Evolutionary conservation across 192 early-diverging fungal species (phyloP), one percentile per base, ranked within the genome.

Genomic region (Coemansia sp.): DNA sequence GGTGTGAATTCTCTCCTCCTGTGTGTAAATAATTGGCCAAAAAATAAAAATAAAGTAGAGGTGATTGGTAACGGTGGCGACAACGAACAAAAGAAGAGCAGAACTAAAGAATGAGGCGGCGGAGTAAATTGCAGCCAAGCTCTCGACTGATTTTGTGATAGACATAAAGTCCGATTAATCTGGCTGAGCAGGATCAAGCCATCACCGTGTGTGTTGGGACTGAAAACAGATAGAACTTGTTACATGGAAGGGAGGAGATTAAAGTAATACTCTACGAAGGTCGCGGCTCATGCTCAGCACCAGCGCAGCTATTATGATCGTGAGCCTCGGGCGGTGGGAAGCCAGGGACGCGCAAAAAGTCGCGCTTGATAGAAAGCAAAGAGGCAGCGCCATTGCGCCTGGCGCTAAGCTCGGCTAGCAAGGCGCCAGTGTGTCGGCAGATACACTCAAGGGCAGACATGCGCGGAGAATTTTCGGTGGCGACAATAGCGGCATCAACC

Each of bases 401-500:
- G 3, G 39, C 47, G 52, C 75, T 75, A 41, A 84, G 66, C 75
- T 84, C 78, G 38, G 55, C 35, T 56, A 84, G 70, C 65, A 74
- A 68, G 65, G 63, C 68, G 18, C 52, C 65, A 3, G 71, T 50
- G 61, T 84, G 81, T 11, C 72, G 69, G 43, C 45, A 73, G 35
- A 78, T 69, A 61, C 73, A 61, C 71, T 92, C 89, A 55, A 90
- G 71, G 41, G 86, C 75, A 45, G 89, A 85, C 43, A 75, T 81
- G 10, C 74, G 77, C 24, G 89, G 89, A 27, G 83, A 63, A 29
- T 83, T 82, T 59, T 89, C 87, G 0, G 85, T 80, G 0, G 83
- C 86, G 61, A 84, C 75, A 62, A 93, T 91, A 3, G 89, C 90
- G 59, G 79, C 84, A 64, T 93, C 92, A 9, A 93, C 78, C 16